Base-by-base conservation (phyloP, 495 filamentous ascomycete species). In the Hypoxylon intermedium region DNA sequence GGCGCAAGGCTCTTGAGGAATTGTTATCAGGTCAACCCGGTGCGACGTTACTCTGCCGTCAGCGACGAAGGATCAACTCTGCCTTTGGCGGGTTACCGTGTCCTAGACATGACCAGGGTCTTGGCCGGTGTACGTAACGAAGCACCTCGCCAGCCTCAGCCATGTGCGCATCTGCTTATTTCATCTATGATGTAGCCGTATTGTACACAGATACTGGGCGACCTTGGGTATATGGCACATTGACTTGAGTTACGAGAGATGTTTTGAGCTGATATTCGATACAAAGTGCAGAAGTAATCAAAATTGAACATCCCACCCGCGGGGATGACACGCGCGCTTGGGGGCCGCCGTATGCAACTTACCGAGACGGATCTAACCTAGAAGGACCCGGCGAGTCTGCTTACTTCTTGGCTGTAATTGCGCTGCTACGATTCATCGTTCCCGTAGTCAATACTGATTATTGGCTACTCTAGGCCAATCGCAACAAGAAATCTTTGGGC, bases 321-420 rank as follows among this genome's bases (percentile, higher is more conserved):
- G 94, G 94, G 23, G 94, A 98, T 68, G 94, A 98, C 72, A 98
- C 94, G 18, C 79, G 94, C 56, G 92, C 92, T 41, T 98, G 94
- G 94, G 94, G 94, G 1, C 94, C 94, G 18, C 94, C 94, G 23
- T 98, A 93, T 76, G 94, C 94, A 21, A 82, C 83, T 42, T 91
- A 94, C 68, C 74, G 74, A 26, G 64, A 79, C 21, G 83, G 79
- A 19, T 82, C 82, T 21, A 76, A 82, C 9, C 79, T 76, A 21
- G 74, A 89, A 52, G 90, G 90, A 0, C 87, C 89, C 1, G 94
- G 94, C 13, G 94, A 98, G 74, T 95, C 91, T 60, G 95, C 94
- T 5, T 98, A 98, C 72, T 98, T 94, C 64, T 77, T 98, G 9
- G 84, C 85, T 60, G 94, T 97, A 85, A 41, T 61, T 34, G 9